These are phyloP conservation scores for Lentinula edodes DNA, from an alignment of 768 basidiomycete species.

Conservation along the genomic window DNA sequence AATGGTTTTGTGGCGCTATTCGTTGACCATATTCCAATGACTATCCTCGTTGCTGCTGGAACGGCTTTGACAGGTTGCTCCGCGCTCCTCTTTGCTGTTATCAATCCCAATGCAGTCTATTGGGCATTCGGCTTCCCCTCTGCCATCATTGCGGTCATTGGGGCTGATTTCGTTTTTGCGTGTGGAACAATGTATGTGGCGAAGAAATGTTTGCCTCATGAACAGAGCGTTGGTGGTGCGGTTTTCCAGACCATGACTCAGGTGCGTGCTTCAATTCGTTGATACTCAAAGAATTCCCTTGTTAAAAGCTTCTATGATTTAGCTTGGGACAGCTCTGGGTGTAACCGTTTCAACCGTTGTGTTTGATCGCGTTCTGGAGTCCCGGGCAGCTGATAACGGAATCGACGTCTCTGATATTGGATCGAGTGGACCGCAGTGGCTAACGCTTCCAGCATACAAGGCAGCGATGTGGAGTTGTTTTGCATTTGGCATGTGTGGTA, in stretches of 20 bases:
- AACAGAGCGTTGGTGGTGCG: conserved; percentile 73
- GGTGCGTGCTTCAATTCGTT: conserved; percentile 7
- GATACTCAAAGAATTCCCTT: neutral
- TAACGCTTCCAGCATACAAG: conserved; percentile 49
- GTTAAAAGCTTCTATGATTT: neutral
- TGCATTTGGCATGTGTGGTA: conserved; percentile 58
- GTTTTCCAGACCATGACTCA: conserved; percentile 78
- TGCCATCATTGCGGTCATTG: conserved; percentile 58
- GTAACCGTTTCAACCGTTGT: conserved; percentile 70
- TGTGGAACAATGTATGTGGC: conserved; percentile 73
- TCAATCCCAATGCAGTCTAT: conserved; percentile 49
- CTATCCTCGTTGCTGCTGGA: conserved; percentile 59
- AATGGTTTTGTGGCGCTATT: conserved; percentile 62
- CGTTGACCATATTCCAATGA: conserved; percentile 48
- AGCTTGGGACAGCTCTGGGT: conserved; percentile 69
- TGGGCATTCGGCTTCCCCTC: conserved; percentile 79
- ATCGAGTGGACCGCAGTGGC: conserved; percentile 24
- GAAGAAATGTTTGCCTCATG: conserved; percentile 56
- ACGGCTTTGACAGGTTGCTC: conserved; percentile 53
- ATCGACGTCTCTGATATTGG: conserved; percentile 21
- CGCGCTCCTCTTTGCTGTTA: conserved; percentile 63
- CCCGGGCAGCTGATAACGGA: conserved; percentile 24
- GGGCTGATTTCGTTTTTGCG: conserved; percentile 74
- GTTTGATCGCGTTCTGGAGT: conserved; percentile 46
- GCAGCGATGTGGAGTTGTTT: conserved; percentile 63